phyloP scores from a whole-genome alignment of 371 early-diverging fungal genomes.

The Rhizopus arrhizus region DNA sequence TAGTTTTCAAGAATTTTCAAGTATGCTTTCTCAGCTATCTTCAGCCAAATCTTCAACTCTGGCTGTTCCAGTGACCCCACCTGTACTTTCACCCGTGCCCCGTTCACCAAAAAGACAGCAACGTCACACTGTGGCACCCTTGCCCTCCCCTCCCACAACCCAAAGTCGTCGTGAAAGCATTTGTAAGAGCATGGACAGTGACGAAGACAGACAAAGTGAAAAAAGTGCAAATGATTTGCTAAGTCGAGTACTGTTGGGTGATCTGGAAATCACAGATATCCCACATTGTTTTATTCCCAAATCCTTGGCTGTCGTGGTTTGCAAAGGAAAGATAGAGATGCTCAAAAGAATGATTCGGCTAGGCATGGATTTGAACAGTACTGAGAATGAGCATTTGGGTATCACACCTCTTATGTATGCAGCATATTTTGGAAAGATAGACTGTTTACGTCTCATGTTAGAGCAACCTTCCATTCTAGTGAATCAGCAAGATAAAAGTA shows the following conservation, averaged over 20 bases:
- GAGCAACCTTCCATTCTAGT: conserved; percentile 11
- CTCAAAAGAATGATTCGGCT: conserved; percentile 17
- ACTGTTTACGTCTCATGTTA: conserved; percentile 21
- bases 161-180: too few relatives aligned
- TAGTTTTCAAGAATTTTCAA: conserved; percentile 47
- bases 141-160: too few relatives aligned
- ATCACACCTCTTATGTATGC: conserved; percentile 26
- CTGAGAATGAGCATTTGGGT: conserved; percentile 15
- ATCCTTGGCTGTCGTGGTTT: conserved; percentile 17
- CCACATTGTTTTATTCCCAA: too few relatives aligned
- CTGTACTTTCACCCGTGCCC: too few relatives aligned
- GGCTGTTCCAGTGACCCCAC: too few relatives aligned
- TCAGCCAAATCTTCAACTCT: conserved; percentile 6
- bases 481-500: conserved; percentile 33
- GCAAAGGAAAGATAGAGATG: conserved; percentile 23
- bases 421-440: conserved; percentile 27
- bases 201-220: too few relatives aligned
- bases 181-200: too few relatives aligned
- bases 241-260: too few relatives aligned
- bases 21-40: conserved; percentile 40
- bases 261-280: too few relatives aligned
- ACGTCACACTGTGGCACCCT: neutral
- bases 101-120: conserved; percentile 6
- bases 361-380: conserved; percentile 6
- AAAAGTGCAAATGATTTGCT: too few relatives aligned